Conservation (phyloP, 108 stramenopile species). For the Mayamaea pseudoterrestris region DNA sequence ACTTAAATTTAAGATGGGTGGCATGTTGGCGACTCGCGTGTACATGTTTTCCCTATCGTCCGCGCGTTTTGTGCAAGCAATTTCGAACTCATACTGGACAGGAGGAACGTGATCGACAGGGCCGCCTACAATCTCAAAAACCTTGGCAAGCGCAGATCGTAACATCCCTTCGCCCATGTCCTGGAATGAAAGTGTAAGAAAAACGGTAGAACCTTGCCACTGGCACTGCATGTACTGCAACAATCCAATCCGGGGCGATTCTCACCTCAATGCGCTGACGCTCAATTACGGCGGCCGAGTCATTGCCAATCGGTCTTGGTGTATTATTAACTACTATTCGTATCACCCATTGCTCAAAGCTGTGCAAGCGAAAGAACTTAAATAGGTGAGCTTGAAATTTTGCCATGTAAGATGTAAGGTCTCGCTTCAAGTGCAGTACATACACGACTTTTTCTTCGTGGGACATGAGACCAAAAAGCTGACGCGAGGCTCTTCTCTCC, state of each 20-base stretch:
- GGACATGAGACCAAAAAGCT: constrained; percentile 72
- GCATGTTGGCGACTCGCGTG: constrained; percentile 70
- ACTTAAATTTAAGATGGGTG: constrained; percentile 65
- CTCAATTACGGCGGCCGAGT: constrained; percentile 69
- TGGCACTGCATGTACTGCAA: not conserved
- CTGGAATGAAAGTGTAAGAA: constrained; percentile 8
- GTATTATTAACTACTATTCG: constrained; percentile 81
- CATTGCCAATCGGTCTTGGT: constrained; percentile 64
- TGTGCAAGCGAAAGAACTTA: no score
- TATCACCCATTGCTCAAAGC: constrained; percentile 80
- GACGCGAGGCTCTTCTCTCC: constrained; percentile 60
- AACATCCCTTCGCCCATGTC: constrained; percentile 81
- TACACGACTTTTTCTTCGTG: constrained; percentile 72
- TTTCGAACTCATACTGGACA: constrained; percentile 74
- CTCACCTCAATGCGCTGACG: constrained; percentile 71
- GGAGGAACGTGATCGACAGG: constrained; percentile 33
- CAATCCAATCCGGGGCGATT: not conserved
- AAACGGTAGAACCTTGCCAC: not conserved
- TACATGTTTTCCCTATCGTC: constrained; percentile 78
- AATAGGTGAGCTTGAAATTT: no score
- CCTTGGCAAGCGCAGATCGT: constrained; percentile 46
- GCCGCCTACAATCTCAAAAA: constrained; percentile 60
- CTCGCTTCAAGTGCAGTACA: no score
- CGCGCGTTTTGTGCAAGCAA: constrained; percentile 52
- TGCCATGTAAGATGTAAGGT: not conserved